Base-by-base conservation (phyloP, 2,329 filamentous ascomycete genomes). In the Ustulina deusta region DNA sequence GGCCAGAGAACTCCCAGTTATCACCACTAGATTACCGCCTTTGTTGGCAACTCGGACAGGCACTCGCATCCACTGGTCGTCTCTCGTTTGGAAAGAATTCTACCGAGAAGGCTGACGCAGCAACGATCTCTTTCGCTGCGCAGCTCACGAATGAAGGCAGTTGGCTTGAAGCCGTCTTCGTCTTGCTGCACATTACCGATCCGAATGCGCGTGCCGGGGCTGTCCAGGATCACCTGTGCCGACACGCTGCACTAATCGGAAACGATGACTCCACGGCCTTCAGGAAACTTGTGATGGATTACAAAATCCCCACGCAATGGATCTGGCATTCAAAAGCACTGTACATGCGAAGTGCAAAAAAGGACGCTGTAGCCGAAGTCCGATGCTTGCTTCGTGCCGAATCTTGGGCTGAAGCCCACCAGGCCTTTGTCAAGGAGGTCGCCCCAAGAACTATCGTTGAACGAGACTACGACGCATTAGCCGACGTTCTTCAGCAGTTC, bases 241-340 rank as follows among this genome's bases (percentile, higher is more conserved):
- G 89, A 40, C 92, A 94, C 76, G 92, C 92, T 1, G 85, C 85
- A 32, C 81, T 85, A 20, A 89, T 97, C 59, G 87, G 90, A 7
- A 82, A 85, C 2, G 85, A 90, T 57, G 82, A 84, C 9, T 84
- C 86, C 69, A 77, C 81, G 17, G 85, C 80, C 61, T 93, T 90
- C 79, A 82, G 80, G 11, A 85, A 86, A 15, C 82, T 96, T 25
- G 86, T 86, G 0, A 82, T 86, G 51, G 88, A 87, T 36, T 87
- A 94, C 61, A 87, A 88, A 70, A 87, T 98, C 48, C 93, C 95
- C 0, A 80, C 85, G 1, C 79, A 86, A 3, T 97, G 95, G 94
- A 85, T 98, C 58, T 97, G 93, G 89, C 89, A 93, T 67, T 93
- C 96, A 20, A 93, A 94, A 76, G 94, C 94, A 13, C 84, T 95